A percentile compares a stretch with the other conserved stretches of the same genome.
These are phyloP conservation scores for Craterostigma plantagineum DNA, from an alignment of 257 asterid genomes.

Conservation along the genomic window DNA sequence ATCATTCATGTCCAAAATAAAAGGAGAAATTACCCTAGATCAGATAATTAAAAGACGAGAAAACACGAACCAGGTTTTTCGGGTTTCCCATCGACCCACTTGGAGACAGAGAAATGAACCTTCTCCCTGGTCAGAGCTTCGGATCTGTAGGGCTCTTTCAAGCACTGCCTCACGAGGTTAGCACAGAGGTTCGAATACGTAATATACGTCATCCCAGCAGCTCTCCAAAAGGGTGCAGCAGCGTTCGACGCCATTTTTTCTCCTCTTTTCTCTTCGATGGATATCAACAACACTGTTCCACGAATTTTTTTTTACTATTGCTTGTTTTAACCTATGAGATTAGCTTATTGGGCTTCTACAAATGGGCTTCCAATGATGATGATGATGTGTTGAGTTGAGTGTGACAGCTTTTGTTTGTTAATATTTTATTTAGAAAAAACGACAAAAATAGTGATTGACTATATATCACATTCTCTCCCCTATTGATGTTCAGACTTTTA, in stretches of 20 bases:
- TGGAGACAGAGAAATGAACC: slow-evolving; percentile 57
- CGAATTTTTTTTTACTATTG: slow-evolving; percentile 61
- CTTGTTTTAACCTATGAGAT: slow-evolving; percentile 16
- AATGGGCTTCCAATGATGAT: too few species aligned
- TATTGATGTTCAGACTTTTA: too few species aligned
- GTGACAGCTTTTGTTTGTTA: too few species aligned
- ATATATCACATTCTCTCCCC: too few species aligned
- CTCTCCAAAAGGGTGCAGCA: slow-evolving; percentile 70
- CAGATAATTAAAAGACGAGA: not conserved
- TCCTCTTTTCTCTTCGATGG: slow-evolving; percentile 16
- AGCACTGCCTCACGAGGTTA: slow-evolving; percentile 67
- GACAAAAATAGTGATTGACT: too few species aligned
- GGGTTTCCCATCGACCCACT: slow-evolving; percentile 70
- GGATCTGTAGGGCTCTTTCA: slow-evolving; percentile 59
- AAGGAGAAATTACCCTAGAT: slow-evolving; percentile 3
- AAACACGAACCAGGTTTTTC: slow-evolving; percentile 40
- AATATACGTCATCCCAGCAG: slow-evolving; percentile 85
- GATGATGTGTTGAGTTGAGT: too few species aligned
- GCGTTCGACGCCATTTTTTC: slow-evolving; percentile 40
- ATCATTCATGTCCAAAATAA: too few species aligned
- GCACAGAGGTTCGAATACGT: slow-evolving; percentile 78
- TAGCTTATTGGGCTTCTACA: too few species aligned
- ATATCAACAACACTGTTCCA: slow-evolving; percentile 46
- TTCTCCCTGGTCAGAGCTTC: slow-evolving; percentile 68
- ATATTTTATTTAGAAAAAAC: too few species aligned